Percentiles rank a stretch among this genome's conserved stretches.
Evolutionary conservation across 2,329 filamentous ascomycete species (phyloP).

Genomic region (Pseudogymnoascus sp.): DNA sequence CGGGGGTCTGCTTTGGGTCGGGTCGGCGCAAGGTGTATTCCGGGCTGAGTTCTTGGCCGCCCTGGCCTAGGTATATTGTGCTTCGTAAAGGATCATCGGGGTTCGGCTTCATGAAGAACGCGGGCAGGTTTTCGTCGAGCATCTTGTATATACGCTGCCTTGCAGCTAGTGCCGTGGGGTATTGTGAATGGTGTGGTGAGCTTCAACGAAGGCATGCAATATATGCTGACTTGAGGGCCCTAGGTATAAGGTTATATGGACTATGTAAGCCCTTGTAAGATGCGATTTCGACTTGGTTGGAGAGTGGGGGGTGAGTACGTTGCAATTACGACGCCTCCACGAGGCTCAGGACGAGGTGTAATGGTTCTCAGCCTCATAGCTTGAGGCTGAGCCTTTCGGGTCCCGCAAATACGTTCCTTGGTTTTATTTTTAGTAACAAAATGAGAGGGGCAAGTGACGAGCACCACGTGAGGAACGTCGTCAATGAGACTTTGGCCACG

Average conservation of each 20-base stretch:
- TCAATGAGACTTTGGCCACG: neutral
- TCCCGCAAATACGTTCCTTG: neutral
- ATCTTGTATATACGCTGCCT: constrained; percentile 39
- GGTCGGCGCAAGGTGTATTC: constrained; percentile 75
- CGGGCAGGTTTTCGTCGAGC: constrained; percentile 93
- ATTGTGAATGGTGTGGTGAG: neutral
- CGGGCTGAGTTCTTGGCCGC: constrained; percentile 72
- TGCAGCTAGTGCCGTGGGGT: neutral
- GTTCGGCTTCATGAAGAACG: constrained; percentile 47
- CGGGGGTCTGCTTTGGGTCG: constrained; percentile 57
- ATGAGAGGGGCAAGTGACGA: constrained; percentile 1
- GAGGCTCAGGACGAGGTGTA: neutral
- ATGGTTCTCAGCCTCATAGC: constrained; percentile 1
- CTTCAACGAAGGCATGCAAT: neutral
- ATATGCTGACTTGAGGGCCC: neutral
- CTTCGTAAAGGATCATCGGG: constrained; percentile 49
- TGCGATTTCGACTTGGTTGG: neutral
- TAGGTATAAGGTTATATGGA: constrained; percentile 5
- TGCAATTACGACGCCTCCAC: constrained; percentile 3
- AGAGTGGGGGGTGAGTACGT: neutral
- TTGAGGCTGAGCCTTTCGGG: neutral
- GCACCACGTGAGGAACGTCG: neutral
- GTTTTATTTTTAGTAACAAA: constrained; percentile 2
- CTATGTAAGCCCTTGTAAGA: neutral
- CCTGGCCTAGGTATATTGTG: constrained; percentile 53